phyloP scores from a whole-genome alignment of 2,329 filamentous ascomycete species.

The Cladosporium austrohemisphaericum region DNA sequence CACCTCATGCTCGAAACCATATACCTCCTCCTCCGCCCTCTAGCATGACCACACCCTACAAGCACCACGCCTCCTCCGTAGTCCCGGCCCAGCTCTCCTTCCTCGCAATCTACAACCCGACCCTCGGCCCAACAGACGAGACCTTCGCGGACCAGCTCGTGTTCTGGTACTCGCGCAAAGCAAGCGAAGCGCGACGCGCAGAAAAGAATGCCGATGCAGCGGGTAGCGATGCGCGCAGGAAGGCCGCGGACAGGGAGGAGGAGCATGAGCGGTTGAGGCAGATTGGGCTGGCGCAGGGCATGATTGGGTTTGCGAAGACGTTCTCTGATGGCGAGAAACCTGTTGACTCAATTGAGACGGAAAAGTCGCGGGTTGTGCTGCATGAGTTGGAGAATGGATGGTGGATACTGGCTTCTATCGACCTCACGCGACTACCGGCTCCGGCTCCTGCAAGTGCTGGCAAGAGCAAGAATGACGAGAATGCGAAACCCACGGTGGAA shows the following conservation, averaged over 20 bases:
- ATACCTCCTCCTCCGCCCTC: background rate
- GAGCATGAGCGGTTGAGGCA: constrained; percentile 84
- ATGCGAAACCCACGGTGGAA: constrained; percentile 52
- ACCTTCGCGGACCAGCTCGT: constrained; percentile 79
- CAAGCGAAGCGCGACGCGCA: constrained; percentile 26
- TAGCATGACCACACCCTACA: constrained; percentile 13
- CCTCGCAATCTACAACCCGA: constrained; percentile 91
- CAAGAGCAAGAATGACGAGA: constrained; percentile 18
- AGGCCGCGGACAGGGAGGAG: constrained; percentile 50
- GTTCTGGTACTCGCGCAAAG: constrained; percentile 70
- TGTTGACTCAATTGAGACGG: constrained; percentile 84
- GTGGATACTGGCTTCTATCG: constrained; percentile 93
- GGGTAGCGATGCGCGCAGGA: constrained; percentile 31
- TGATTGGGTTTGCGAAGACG: constrained; percentile 85
- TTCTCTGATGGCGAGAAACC: constrained; percentile 71
- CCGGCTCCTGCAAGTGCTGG: constrained; percentile 23
- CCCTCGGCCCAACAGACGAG: constrained; percentile 68
- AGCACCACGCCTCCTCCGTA: constrained; percentile 10
- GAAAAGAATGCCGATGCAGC: constrained; percentile 18
- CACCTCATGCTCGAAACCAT: background rate
- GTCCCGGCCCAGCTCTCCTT: constrained; percentile 80
- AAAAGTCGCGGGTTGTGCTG: constrained; percentile 78
- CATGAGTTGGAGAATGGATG: constrained; percentile 85
- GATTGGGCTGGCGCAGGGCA: constrained; percentile 93
- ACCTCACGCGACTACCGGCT: constrained; percentile 70